Conservation (phyloP, 805 yeast species). For the Sugiyamaella marilandica region DNA sequence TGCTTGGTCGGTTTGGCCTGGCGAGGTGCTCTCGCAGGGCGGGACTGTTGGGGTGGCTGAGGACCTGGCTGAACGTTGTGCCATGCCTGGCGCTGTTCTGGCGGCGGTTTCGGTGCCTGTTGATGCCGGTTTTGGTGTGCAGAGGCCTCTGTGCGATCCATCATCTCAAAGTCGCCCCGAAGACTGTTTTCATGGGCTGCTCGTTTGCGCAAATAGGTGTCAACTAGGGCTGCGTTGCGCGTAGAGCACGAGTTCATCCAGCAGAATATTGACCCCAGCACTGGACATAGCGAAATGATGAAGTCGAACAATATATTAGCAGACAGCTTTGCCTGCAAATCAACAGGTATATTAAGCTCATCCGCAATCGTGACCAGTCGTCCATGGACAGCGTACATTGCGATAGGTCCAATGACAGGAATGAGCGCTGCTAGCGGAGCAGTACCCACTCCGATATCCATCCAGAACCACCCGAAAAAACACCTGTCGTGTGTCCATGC, state of each 20-base stretch:
- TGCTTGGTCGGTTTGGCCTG: not conserved
- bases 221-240: conserved; percentile 78
- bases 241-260: conserved; percentile 88
- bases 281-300: conserved; percentile 69
- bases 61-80: too few species aligned
- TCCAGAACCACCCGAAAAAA: conserved; percentile 63
- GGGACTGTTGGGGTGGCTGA: not conserved
- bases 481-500: conserved; percentile 91
- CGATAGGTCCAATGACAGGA: conserved; percentile 80
- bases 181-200: conserved; percentile 19
- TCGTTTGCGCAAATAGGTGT: conserved; percentile 38
- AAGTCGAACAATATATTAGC: conserved; percentile 73
- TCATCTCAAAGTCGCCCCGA: conserved; percentile 17
- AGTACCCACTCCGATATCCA: conserved; percentile 71
- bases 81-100: not conserved
- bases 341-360: conserved; percentile 52
- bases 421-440: conserved; percentile 68
- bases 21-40: not conserved
- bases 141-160: conserved; percentile 4
- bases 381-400: conserved; percentile 76
- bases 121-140: conserved; percentile 4
- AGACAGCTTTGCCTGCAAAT: conserved; percentile 62
- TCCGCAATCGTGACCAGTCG: conserved; percentile 60
- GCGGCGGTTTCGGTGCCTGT: not conserved
- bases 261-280: conserved; percentile 69